phyloP scores from a whole-genome alignment of 345 rosid genomes.

The Cardamine occulta region DNA sequence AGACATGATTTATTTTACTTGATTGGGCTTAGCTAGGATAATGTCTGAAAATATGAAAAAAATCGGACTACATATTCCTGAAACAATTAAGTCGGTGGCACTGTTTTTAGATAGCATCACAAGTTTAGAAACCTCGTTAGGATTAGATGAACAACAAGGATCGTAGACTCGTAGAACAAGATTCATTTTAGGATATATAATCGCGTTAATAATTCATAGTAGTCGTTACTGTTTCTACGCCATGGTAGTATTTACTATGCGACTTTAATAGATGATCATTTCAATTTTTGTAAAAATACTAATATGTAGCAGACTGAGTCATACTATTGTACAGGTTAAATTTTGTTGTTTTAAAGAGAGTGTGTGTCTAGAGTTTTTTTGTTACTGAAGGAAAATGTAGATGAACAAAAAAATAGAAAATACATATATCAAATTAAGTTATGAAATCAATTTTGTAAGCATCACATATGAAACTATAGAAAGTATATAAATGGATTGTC shows the following conservation, averaged over 20 bases:
- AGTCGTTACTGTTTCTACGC: not conserved
- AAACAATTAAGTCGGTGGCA: conserved; percentile 9
- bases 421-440: not conserved
- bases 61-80: not conserved
- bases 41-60: not conserved
- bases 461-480: conserved; percentile 15
- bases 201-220: no score
- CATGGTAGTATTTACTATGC: not conserved
- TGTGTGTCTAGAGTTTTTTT: not conserved
- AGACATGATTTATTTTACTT: conserved; percentile 12
- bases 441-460: not conserved
- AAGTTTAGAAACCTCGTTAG: conserved; percentile 1
- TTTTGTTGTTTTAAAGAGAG: not conserved
- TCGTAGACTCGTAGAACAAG: not conserved
- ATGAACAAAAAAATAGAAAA: not conserved
- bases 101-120: not conserved
- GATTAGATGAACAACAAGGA: not conserved
- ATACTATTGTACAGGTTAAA: not conserved
- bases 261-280: not conserved
- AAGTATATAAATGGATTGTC: conserved; percentile 1
- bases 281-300: not conserved
- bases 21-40: not conserved
- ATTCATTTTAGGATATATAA: not conserved
- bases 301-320: not conserved
- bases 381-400: not conserved